phyloP scores from a whole-genome alignment of 2,329 filamentous ascomycete genomes.

The Aureobasidium sp. region DNA sequence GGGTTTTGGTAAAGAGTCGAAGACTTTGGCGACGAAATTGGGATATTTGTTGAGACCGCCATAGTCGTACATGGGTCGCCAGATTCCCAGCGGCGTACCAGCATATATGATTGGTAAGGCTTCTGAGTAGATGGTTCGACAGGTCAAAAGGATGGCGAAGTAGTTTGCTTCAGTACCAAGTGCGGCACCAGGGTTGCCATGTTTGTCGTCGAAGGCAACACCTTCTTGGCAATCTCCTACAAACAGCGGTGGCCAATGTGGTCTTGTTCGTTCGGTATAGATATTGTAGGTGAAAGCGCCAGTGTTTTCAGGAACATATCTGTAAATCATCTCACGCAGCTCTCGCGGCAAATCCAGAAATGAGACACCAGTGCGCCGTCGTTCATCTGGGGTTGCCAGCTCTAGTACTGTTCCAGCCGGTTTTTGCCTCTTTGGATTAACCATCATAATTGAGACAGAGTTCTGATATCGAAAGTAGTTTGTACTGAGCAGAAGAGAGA shows the following conservation, averaged over 20 bases:
- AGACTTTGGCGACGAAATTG: neutral
- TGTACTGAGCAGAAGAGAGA: neutral
- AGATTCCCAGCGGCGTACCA: neutral
- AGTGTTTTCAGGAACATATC: neutral
- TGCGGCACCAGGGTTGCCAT: neutral
- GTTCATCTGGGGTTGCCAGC: neutral
- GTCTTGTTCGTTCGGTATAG: neutral
- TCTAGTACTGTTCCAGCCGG: neutral
- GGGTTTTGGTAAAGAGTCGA: neutral
- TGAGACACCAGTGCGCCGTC: neutral
- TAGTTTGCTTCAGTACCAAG: neutral
- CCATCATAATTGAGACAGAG: neutral
- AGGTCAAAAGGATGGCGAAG: neutral
- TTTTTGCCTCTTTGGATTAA: too few relatives aligned
- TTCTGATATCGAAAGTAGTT: neutral
- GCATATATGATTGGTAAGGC: neutral
- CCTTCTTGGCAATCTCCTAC: neutral
- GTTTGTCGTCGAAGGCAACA: neutral
- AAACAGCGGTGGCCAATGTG: neutral
- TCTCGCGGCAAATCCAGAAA: neutral
- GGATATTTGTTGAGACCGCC: neutral
- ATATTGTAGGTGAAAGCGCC: neutral
- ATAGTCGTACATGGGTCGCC: neutral
- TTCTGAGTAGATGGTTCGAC: neutral
- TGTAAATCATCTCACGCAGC: neutral